Conservation (phyloP, 1,284 basidiomycete genomes). For the Irpex rosettiformis region DNA sequence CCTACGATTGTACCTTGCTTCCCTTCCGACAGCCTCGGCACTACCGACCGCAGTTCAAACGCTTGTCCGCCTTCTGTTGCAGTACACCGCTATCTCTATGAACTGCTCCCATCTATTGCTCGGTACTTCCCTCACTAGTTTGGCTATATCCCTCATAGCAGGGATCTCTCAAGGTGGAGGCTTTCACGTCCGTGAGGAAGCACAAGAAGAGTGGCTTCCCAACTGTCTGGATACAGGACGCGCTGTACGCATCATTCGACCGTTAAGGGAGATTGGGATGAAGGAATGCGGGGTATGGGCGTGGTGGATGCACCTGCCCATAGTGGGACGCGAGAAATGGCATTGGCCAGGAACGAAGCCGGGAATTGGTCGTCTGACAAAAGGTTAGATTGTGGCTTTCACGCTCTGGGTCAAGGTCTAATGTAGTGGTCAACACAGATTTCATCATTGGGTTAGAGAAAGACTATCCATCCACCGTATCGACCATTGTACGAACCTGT, state of each 20-base stretch:
- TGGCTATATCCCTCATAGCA: constrained; percentile 76
- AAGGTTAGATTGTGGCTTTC: constrained; percentile 44
- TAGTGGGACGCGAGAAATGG: constrained; percentile 50
- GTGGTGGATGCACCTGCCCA: constrained; percentile 59
- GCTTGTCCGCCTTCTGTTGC: constrained; percentile 68
- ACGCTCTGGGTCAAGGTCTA: neutral
- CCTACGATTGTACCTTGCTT: constrained; percentile 59
- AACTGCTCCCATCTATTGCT: constrained; percentile 73
- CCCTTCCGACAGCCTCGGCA: constrained; percentile 78
- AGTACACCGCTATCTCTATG: constrained; percentile 57
- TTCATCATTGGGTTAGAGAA: constrained; percentile 81
- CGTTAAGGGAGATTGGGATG: constrained; percentile 72
- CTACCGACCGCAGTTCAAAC: constrained; percentile 59
- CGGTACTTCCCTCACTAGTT: constrained; percentile 79
- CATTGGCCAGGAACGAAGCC: constrained; percentile 46
- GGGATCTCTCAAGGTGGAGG: constrained; percentile 80
- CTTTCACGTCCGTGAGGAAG: constrained; percentile 70
- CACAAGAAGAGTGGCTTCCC: constrained; percentile 62
- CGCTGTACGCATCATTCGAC: constrained; percentile 58
- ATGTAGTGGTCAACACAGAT: constrained; percentile 41
- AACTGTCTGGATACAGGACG: constrained; percentile 11
- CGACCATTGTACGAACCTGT: constrained; percentile 82
- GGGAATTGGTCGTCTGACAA: constrained; percentile 69
- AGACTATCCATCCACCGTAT: constrained; percentile 88
- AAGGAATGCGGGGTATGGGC: constrained; percentile 82